phyloP scores from a whole-genome alignment of 805 yeast genomes.

The Candida ipomoeae region DNA sequence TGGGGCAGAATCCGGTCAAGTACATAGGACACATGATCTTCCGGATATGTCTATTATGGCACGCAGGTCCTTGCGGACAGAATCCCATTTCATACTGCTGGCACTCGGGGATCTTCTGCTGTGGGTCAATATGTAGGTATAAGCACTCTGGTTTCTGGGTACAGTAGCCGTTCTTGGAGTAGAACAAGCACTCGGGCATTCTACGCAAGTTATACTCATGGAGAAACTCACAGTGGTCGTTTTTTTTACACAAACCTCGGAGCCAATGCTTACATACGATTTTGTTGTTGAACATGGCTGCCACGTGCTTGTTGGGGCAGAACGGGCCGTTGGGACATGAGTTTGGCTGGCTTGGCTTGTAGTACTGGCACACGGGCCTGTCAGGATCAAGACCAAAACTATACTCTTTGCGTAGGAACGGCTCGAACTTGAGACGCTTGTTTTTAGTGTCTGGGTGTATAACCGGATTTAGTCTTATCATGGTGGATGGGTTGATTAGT shows the following conservation, averaged over 20 bases:
- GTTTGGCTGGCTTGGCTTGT: conserved; percentile 51
- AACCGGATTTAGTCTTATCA: conserved; percentile 37
- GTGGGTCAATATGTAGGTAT: conserved; percentile 87
- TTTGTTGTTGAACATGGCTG: conserved; percentile 43
- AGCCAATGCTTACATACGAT: conserved; percentile 99
- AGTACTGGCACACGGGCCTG: conserved; percentile 80
- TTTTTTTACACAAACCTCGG: conserved; percentile 93
- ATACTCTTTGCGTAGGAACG: conserved; percentile 74
- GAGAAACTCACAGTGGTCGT: conserved; percentile 90
- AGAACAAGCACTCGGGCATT: conserved; percentile 96
- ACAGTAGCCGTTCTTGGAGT: conserved; percentile 77
- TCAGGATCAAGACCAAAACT: conserved; percentile 78
- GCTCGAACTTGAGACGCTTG: conserved; percentile 63
- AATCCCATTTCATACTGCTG: conserved; percentile 80
- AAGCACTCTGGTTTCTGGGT: conserved; percentile 93
- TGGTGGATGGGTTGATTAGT: conserved; percentile 8
- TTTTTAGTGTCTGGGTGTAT: conserved; percentile 40
- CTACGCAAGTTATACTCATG: conserved; percentile 92
- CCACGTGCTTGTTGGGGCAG: conserved; percentile 84
- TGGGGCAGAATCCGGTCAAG: conserved; percentile 89
- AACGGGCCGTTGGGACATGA: conserved; percentile 81
- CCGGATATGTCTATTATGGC: conserved; percentile 76
- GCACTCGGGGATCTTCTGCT: conserved; percentile 83
- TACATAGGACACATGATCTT: conserved; percentile 73
- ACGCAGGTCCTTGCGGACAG: conserved; percentile 87